Conservation (phyloP, 208 protist species). For the Acanthamoeba sp. region DNA sequence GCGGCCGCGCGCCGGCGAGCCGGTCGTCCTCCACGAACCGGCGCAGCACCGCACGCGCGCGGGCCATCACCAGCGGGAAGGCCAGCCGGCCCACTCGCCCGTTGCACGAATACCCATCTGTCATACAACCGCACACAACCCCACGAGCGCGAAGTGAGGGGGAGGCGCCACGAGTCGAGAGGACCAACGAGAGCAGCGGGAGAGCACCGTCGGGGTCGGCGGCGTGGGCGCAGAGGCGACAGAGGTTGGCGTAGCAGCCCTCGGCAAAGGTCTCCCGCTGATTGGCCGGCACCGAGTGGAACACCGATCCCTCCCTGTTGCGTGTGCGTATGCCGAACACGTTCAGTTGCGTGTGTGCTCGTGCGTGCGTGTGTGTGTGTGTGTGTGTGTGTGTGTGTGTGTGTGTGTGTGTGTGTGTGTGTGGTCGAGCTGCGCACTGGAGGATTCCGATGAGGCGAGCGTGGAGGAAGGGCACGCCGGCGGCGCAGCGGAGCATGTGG, state of each 20-base stretch:
- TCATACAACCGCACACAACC: neutral
- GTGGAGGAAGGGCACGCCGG: slow-evolving; percentile 50
- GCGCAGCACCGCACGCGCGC: neutral
- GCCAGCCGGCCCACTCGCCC: slow-evolving; percentile 29
- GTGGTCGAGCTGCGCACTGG: neutral
- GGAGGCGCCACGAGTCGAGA: neutral
- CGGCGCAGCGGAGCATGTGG: slow-evolving; percentile 43
- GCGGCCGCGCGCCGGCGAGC: neutral
- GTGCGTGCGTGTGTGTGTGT: neutral
- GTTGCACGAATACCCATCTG: slow-evolving; percentile 67
- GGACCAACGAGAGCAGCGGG: neutral
- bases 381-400: neutral
- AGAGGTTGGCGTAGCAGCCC: slow-evolving; percentile 61
- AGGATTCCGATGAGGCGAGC: slow-evolving; percentile 32
- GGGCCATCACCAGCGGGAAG: slow-evolving; percentile 64
- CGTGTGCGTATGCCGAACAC: neutral
- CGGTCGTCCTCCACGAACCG: slow-evolving; percentile 69
- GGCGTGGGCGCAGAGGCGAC: slow-evolving; percentile 36
- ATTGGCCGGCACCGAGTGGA: slow-evolving; percentile 34
- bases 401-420: neutral
- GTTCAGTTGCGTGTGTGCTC: neutral
- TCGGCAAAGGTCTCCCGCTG: slow-evolving; percentile 67
- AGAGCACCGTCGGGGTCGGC: slow-evolving; percentile 10
- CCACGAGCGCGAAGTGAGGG: neutral
- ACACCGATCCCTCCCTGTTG: slow-evolving; percentile 62